These are phyloP conservation scores for Camelina hispida DNA, from an alignment of 345 rosid species.

Conservation along the genomic window DNA sequence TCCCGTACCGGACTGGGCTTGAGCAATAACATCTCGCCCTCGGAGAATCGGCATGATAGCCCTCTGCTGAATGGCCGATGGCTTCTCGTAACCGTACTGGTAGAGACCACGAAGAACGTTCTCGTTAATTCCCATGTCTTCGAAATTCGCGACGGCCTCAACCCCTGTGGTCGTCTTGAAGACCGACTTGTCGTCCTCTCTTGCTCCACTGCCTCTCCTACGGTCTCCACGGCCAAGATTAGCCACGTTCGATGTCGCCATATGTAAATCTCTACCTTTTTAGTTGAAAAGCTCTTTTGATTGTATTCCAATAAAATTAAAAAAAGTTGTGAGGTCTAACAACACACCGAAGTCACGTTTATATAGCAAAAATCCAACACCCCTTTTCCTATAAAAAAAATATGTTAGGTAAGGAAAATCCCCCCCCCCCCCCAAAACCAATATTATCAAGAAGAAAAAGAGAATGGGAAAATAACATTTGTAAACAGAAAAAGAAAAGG, in stretches of 20 bases:
- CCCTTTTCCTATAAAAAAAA: too few relatives aligned
- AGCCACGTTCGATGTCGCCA: conserved; percentile 39
- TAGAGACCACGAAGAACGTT: conserved; percentile 86
- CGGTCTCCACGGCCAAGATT: conserved; percentile 48
- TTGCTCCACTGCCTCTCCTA: conserved; percentile 48
- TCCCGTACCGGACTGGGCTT: conserved; percentile 99
- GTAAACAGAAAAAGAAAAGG: too few relatives aligned
- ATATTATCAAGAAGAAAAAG: too few relatives aligned
- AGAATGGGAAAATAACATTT: too few relatives aligned
- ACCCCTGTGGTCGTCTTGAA: conserved; percentile 92
- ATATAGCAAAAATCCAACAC: too few relatives aligned
- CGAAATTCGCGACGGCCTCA: conserved; percentile 84
- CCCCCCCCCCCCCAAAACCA: too few relatives aligned
- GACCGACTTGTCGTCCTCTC: conserved; percentile 64
- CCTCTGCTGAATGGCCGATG: conserved; percentile 95
- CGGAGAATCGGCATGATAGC: conserved; percentile 91
- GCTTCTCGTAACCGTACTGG: conserved; percentile 87
- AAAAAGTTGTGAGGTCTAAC: too few relatives aligned
- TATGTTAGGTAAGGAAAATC: too few relatives aligned
- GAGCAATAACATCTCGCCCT: conserved; percentile 95
- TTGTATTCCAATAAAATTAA: too few relatives aligned
- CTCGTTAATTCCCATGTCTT: conserved; percentile 81
- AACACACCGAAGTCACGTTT: too few relatives aligned
- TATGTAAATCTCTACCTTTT: background rate
- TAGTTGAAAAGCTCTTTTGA: too few relatives aligned